A percentile compares a stretch with the other conserved stretches of the same genome.
phyloP scores from a whole-genome alignment of 2,329 filamentous ascomycete genomes.

The Alternaria sp. region DNA sequence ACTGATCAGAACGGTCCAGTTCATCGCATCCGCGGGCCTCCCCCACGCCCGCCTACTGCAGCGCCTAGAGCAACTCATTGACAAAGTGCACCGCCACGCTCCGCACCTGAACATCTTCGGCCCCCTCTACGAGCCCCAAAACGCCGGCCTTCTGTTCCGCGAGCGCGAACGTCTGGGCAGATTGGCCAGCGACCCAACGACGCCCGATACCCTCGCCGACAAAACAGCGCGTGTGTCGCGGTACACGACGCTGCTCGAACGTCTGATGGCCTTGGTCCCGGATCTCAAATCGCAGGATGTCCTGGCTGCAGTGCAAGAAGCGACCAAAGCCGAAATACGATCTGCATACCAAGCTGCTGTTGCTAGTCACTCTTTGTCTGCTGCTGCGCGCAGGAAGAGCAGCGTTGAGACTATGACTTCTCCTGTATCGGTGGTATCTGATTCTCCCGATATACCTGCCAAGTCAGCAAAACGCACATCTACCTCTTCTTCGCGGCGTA shows the following conservation, averaged over 20 bases:
- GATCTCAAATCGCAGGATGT: conserved; percentile 32
- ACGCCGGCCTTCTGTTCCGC: conserved; percentile 37
- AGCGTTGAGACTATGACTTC: background rate
- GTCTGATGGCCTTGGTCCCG: conserved; percentile 40
- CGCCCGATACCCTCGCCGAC: conserved; percentile 29
- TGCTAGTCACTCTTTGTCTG: conserved; percentile 2
- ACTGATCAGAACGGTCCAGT: conserved; percentile 34
- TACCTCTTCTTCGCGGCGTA: background rate
- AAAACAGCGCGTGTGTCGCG: conserved; percentile 41
- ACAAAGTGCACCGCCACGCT: conserved; percentile 42
- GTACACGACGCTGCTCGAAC: conserved; percentile 40
- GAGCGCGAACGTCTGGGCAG: conserved; percentile 39
- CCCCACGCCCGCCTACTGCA: conserved; percentile 42
- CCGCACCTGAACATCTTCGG: conserved; percentile 41
- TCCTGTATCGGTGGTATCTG: background rate
- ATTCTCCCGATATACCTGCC: background rate
- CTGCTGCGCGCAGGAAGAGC: background rate
- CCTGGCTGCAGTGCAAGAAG: conserved; percentile 28
- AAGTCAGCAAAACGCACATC: conserved; percentile 13
- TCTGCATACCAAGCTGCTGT: conserved; percentile 34
- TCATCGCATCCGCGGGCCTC: conserved; percentile 39
- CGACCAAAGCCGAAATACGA: conserved; percentile 30
- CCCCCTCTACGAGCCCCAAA: conserved; percentile 32
- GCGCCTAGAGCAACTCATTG: conserved; percentile 45
- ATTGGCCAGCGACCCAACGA: conserved; percentile 24